Base-by-base conservation (phyloP, 805 yeast species). In the Ascoidea tarda region DNA sequence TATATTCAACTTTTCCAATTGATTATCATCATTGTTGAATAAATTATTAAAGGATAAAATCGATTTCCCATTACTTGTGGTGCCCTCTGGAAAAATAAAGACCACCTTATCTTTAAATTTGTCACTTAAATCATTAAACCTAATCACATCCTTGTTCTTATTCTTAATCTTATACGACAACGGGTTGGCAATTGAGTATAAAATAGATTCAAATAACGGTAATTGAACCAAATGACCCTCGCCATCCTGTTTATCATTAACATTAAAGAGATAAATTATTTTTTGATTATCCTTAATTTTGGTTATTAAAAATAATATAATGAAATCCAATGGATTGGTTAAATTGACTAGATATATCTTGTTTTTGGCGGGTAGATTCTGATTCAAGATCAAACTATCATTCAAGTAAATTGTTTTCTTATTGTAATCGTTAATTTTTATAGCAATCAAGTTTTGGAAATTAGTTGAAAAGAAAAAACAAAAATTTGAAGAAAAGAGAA, bases 51-150 rank as follows among this genome's bases (percentile, higher is more conserved):
- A 76, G 3, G 87, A 79, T 55, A 90, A 71, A 1, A 90, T 62
- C 0, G 89, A 81, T 56, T 81, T 81, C 50, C 95, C 93, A 62
- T 90, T 91, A 0, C 96, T 79, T 0, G 96, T 74, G 0, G 96
- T 86, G 0, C 96, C 96, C 61, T 89, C 97, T 2, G 82, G 72
- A 54, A 88, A 79, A 28, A 84, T 58, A 51, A 75, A 81, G 4
- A 79, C 71, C 0, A 72, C 67, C 47, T 75, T 73, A n/a, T 72
- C 69, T 4, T 64, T 62, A 21, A 66, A 60, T 33, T 62, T 57
- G 1, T 69, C 69, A 10, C 50, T 32, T 33, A 31, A 31, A 48
- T 48, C 50, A 14, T 32, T 32, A 21, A 32, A n/a, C 2, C 8
- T 31, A 33, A 47, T 16, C 10, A 21, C 6, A n/a, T 16, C 32